Conservation (phyloP, 2,329 filamentous ascomycete species). For the Colletotrichum tanaceti region DNA sequence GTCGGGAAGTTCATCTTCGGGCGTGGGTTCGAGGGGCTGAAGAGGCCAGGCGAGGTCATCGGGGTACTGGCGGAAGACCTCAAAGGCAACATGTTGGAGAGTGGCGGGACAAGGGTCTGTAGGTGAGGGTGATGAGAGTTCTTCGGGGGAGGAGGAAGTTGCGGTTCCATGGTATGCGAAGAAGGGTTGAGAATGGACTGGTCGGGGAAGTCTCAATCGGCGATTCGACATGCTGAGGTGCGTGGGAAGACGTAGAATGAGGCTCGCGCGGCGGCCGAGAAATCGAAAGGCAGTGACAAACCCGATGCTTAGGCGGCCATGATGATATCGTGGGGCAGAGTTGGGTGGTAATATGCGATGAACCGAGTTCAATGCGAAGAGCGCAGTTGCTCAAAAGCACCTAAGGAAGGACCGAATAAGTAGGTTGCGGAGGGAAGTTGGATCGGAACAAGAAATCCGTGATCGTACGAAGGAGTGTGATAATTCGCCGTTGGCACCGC, state of each 20-base stretch:
- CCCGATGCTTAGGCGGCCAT: slow-evolving; percentile 33
- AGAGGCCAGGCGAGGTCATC: slow-evolving; percentile 70
- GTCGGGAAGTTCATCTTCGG: slow-evolving; percentile 52
- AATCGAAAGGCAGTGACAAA: slow-evolving; percentile 25
- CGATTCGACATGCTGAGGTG: slow-evolving; percentile 42
- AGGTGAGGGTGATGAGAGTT: slow-evolving; percentile 34
- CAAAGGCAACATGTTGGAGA: slow-evolving; percentile 55
- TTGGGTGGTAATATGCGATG: neutral
- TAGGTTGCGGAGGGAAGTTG: slow-evolving; percentile 7
- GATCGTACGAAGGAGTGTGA: slow-evolving; percentile 13
- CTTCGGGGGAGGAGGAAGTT: slow-evolving; percentile 30
- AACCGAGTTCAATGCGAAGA: neutral
- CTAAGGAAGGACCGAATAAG: neutral
- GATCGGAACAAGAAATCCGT: neutral
- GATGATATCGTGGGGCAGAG: neutral
- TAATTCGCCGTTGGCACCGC: slow-evolving; percentile 1
- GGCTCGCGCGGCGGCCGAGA: slow-evolving; percentile 40
- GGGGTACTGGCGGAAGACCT: slow-evolving; percentile 68
- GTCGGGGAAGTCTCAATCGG: slow-evolving; percentile 32
- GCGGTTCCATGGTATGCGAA: slow-evolving; percentile 32
- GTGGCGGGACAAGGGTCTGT: slow-evolving; percentile 43
- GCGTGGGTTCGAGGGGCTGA: slow-evolving; percentile 62
- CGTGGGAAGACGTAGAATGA: slow-evolving; percentile 26
- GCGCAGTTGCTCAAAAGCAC: slow-evolving; percentile 7
- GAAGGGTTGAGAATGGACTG: slow-evolving; percentile 23